A percentile compares a stretch with the other conserved stretches of the same genome.
Conservation (phyloP, 108 stramenopile genomes). For the Nitzschia sp. region DNA sequence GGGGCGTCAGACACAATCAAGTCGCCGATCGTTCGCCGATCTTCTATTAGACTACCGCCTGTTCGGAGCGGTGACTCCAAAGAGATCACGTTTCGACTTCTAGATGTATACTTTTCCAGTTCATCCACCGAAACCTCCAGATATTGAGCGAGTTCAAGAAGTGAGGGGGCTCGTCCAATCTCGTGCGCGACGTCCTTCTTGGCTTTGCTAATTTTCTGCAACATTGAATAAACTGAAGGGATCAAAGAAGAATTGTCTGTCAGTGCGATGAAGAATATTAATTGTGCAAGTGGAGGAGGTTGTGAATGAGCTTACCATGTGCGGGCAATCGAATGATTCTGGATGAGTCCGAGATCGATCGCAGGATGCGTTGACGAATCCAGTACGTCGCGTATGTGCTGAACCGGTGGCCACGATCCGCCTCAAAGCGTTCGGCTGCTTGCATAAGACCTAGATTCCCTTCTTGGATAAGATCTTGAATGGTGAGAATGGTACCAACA, state of each 20-base stretch:
- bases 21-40: slow-evolving; percentile 65
- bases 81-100: slow-evolving; percentile 56
- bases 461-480: slow-evolving; percentile 91
- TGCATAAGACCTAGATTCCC: slow-evolving; percentile 91
- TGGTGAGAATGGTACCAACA: slow-evolving; percentile 69
- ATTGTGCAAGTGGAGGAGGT: too few species aligned
- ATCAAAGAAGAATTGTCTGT: slow-evolving; percentile 12
- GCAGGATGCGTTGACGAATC: slow-evolving; percentile 88
- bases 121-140: slow-evolving; percentile 72
- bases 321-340: slow-evolving; percentile 89
- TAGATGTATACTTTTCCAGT: slow-evolving; percentile 52
- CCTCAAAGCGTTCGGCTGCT: slow-evolving; percentile 93
- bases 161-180: slow-evolving; percentile 70
- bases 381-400: slow-evolving; percentile 93
- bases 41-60: slow-evolving; percentile 30
- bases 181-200: slow-evolving; percentile 46
- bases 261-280: too few species aligned
- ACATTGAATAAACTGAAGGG: slow-evolving; percentile 60
- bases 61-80: slow-evolving; percentile 49
- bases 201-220: slow-evolving; percentile 67
- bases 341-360: slow-evolving; percentile 81
- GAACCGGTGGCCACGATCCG: slow-evolving; percentile 80
- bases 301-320: slow-evolving; percentile 51
- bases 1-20: slow-evolving; percentile 60
- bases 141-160: slow-evolving; percentile 72